Evolutionary conservation across 441 rosid genomes (phyloP), one percentile per base, ranked within the genome.

Genomic region (Jatropha podagrica): DNA sequence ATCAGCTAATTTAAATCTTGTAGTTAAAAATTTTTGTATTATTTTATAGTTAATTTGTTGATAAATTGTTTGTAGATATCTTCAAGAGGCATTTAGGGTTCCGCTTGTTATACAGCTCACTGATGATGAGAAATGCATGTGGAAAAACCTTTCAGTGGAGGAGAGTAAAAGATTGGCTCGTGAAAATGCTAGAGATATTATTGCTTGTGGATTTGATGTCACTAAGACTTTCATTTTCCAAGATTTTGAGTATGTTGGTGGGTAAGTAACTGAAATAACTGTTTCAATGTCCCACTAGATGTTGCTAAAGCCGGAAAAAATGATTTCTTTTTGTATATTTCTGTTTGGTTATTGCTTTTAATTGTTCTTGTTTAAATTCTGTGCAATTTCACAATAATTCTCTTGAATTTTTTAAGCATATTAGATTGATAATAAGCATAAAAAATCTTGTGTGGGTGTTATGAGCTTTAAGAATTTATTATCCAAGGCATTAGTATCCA

Each of bases 21-120:
- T 44, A 44, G 8, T 51, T 51, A 32, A 1, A 23, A 51, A 12
- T 51, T 51, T n/a, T 23, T 65, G 37, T 4, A 44, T 44, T 44
- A 44, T 44, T 8, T 6, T 11, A 44, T 42, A 42, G 9, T 44
- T 44, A 44, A 4, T 26, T n/a, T 55, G 20, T 15, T 15, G 0
- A 3, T 26, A 27, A 3, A 27, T 46, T 66, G 48, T 26, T 74
- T 78, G 77, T 80, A 93, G 97, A 78, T 92, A 91, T 76, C 81
- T 94, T 87, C 97, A 94, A 83, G 95, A 93, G 81, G 98, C 91
- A 41, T 93, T 95, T 77, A 90, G 85, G 85, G 97, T 92, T 75
- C 99, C 98, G 9, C 94, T 95, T 52, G 98, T 95, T 32, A 85
- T 95, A 79, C 99, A 95, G 75, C 96, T 95, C 13, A 95, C 99